Evolutionary conservation across 257 asterid genomes (phyloP).

Genomic region (Cruciata laevipes): DNA sequence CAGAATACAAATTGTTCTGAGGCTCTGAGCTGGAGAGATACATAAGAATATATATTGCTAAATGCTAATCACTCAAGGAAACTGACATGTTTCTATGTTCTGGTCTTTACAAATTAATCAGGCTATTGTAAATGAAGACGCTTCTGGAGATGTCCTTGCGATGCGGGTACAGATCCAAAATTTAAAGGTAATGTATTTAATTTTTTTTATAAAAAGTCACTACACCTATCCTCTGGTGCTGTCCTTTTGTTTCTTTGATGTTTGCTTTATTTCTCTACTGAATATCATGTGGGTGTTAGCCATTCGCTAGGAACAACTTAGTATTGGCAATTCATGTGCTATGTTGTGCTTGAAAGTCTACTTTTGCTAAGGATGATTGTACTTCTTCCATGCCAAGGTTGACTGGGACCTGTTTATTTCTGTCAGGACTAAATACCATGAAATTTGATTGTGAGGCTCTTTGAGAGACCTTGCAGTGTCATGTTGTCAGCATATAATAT

Average conservation of each 20-base stretch:
- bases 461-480: neutral
- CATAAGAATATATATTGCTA: neutral
- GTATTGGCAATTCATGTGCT: neutral
- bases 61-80: neutral
- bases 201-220: neutral
- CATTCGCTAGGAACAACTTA: neutral
- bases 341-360: neutral
- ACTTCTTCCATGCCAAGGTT: neutral
- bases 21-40: neutral
- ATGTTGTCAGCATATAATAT: neutral
- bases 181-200: slow-evolving; percentile 50
- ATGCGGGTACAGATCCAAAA: slow-evolving; percentile 70
- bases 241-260: no score
- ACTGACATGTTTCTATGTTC: neutral
- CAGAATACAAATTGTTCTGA: neutral
- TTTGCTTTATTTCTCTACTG: neutral
- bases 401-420: neutral
- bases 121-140: slow-evolving; percentile 86
- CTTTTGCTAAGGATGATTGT: no score
- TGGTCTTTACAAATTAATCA: slow-evolving; percentile 21
- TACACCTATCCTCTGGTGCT: no score
- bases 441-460: neutral
- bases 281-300: neutral
- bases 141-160: slow-evolving; percentile 80
- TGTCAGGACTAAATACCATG: no score